Evolutionary conservation across 2,329 filamentous ascomycete species (phyloP), one percentile per base, ranked within the genome.

Genomic region (Leptographium procerum): DNA sequence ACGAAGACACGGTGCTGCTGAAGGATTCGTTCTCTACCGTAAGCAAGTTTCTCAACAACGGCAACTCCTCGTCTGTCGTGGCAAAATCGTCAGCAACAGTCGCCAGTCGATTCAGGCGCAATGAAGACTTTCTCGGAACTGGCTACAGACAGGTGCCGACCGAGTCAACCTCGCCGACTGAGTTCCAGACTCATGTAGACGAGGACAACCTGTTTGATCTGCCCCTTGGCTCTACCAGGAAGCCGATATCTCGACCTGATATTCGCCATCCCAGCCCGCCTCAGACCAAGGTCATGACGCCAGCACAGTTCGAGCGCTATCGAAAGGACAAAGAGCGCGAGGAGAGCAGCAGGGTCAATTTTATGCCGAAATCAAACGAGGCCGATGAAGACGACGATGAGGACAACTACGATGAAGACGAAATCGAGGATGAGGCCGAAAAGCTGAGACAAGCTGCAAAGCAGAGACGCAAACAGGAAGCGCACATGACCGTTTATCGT

Each of bases 381-480:
- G 79, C 43, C 9, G 14, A 16, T 2, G 53, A 4, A 9, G 79
- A 82, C 31, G 83, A 84, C 9, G 81, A 85, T 24, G 84, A 83
- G 3, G 80, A 83, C 19, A 83, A 86, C 28, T 78, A 79, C 58
- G 77, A 86, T 40, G 85, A 89, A 52, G 87, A 86, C 45, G 85
- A 89, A 52, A 86, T 89, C 52, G 87, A 91, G 48, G 89, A 95
- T 65, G 90, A 95, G 62, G 70, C 79, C 0, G 89, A 95, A 66
- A 89, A 88, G 67, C 83, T 84, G 31, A 86, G 79, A 67, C 80
- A 88, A 67, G 78, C 87, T 52, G 83, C 86, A 22, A 88, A 85
- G 69, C 89, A 94, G 69, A 80, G 91, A 62, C 83, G 85, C 66
- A 94, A 91, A 75, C 91, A 96, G 69, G 89, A 95, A 71, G 91